Evolutionary conservation across 306 rosid species (phyloP).

Genomic region (Hylodesmum podocarpum): DNA sequence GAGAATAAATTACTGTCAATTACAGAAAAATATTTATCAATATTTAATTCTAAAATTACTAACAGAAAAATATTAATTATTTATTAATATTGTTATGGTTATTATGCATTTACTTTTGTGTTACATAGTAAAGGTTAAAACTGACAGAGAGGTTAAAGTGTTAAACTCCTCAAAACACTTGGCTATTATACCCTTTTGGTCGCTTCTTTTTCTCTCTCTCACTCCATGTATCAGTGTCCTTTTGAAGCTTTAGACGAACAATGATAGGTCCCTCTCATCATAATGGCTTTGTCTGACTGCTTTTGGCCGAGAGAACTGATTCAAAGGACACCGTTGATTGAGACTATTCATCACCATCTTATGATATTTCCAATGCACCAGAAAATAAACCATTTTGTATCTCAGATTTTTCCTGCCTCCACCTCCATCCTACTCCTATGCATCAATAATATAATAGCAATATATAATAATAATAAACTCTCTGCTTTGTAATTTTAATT

Average conservation of each 20-base stretch:
- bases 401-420: conserved; percentile 11
- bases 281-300: conserved; percentile 96
- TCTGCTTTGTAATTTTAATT: background rate
- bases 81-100: too few relatives aligned
- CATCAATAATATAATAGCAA: too few relatives aligned
- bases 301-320: conserved; percentile 84
- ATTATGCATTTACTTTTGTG: background rate
- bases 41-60: too few relatives aligned
- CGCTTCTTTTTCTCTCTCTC: conserved; percentile 19
- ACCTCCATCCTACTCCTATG: background rate
- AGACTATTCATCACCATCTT: conserved; percentile 84
- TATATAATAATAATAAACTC: background rate
- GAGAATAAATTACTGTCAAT: too few relatives aligned
- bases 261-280: conserved; percentile 86
- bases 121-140: conserved; percentile 9
- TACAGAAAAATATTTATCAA: too few relatives aligned
- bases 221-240: conserved; percentile 40
- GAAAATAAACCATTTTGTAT: conserved; percentile 34
- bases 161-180: background rate
- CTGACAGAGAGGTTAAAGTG: conserved; percentile 19
- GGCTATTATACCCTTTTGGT: conserved; percentile 32
- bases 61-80: too few relatives aligned
- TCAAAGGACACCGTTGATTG: conserved; percentile 89
- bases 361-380: conserved; percentile 60
- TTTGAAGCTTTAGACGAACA: conserved; percentile 49